Evolutionary conservation across 768 basidiomycete species (phyloP).

Genomic region (Pseudohyphozyma bogoriensis): DNA sequence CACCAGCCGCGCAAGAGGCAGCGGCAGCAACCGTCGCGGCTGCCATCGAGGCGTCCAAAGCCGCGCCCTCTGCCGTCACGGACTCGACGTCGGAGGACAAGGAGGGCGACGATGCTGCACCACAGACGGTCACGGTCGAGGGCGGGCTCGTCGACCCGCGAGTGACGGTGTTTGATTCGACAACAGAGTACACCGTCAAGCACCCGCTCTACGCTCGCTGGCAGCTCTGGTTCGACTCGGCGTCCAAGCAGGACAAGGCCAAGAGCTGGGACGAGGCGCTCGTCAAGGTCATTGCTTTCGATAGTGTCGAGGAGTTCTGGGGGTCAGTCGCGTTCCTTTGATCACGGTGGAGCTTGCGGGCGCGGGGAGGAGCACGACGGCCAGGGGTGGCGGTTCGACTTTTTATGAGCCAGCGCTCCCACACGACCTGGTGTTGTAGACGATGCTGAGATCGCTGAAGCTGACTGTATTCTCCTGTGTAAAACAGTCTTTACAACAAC

Average conservation of each 20-base stretch:
- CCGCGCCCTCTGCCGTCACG: slow-evolving; percentile 6
- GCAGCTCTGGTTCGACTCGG: slow-evolving; percentile 91
- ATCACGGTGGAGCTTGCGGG: too few relatives aligned
- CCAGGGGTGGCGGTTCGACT: too few relatives aligned
- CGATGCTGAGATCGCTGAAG: too few relatives aligned
- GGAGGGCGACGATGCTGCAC: slow-evolving; percentile 36
- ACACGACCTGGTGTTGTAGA: too few relatives aligned
- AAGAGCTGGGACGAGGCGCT: slow-evolving; percentile 96
- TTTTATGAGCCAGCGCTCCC: too few relatives aligned
- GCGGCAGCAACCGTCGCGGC: not conserved
- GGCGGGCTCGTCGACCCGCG: slow-evolving; percentile 37
- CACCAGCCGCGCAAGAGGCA: slow-evolving; percentile 5
- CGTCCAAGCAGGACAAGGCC: slow-evolving; percentile 55
- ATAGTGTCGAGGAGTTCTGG: slow-evolving; percentile 99
- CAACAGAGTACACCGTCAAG: slow-evolving; percentile 92
- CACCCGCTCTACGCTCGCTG: slow-evolving; percentile 43
- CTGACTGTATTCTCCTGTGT: not conserved
- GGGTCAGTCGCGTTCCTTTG: slow-evolving; percentile 60
- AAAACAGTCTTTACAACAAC: slow-evolving; percentile 76
- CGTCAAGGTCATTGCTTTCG: slow-evolving; percentile 87
- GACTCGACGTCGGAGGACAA: not conserved
- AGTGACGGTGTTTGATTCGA: slow-evolving; percentile 86
- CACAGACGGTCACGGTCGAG: not conserved
- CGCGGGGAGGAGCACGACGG: too few relatives aligned
- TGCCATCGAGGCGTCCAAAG: not conserved